phyloP scores from a whole-genome alignment of 108 stramenopile genomes.

The Skeletonema potamos region DNA sequence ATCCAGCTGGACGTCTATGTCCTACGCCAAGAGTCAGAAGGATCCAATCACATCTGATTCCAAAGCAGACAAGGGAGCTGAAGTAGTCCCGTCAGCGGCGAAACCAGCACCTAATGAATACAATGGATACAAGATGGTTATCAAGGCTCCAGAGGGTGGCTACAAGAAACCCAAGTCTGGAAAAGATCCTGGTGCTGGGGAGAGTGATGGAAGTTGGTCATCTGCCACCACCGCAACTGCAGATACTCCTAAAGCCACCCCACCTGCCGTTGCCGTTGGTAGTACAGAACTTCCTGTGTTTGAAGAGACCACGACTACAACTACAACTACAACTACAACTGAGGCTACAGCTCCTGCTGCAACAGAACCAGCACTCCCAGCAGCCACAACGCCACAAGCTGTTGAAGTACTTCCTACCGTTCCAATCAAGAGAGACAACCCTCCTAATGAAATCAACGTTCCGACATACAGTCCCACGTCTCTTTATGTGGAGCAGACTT shows the following conservation, averaged over 20 bases:
- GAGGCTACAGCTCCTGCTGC: neutral
- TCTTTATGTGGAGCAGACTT: neutral
- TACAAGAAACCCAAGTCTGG: neutral
- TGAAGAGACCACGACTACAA: neutral
- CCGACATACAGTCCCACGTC: slow-evolving; percentile 21
- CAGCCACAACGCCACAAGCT: neutral
- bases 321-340: neutral
- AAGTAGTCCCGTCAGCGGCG: too few relatives aligned
- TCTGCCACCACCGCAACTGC: neutral
- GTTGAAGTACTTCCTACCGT: neutral
- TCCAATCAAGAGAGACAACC: neutral
- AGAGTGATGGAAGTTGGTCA: neutral
- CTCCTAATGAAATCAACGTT: neutral
- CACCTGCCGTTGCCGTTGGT: too few relatives aligned
- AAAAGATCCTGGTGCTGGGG: neutral
- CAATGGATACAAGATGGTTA: neutral
- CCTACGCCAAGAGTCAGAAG: neutral
- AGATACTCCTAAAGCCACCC: neutral
- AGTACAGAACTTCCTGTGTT: neutral
- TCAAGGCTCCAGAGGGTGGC: neutral
- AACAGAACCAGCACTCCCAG: neutral
- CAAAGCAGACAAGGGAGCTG: neutral
- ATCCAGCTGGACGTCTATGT: neutral
- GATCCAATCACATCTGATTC: neutral
- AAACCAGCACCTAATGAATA: neutral